Evolutionary conservation across 1,284 basidiomycete species (phyloP), one percentile per base, ranked within the genome.

Genomic region (Pseudozyma thailandica): DNA sequence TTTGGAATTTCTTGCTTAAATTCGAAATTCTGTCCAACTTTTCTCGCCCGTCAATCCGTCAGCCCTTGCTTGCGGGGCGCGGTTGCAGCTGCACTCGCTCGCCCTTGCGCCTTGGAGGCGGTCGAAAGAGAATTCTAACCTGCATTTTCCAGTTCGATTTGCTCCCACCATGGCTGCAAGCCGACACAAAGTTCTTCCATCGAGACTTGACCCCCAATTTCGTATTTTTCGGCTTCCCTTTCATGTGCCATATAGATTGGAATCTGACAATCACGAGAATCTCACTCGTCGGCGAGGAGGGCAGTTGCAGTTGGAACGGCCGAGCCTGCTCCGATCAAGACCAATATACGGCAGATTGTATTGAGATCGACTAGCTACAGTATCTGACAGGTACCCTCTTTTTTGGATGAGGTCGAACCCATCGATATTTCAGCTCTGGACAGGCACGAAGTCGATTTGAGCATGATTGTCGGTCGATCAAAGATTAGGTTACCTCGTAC

Each of bases 361-460:
- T n/a, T n/a, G n/a, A n/a, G n/a, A n/a, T n/a, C n/a, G n/a, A n/a
- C n/a, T n/a, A n/a, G n/a, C n/a, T n/a, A n/a, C n/a, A n/a, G n/a
- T 9, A 3, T 25, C 20, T 43, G 53, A 48, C 50, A 52, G 52
- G 48, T 44, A 50, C 58, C 50, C 58, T 50, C 51, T 20, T 43
- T 50, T 61, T 38, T 23, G 23, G n/a, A n/a, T n/a, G n/a, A n/a
- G n/a, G n/a, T n/a, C n/a, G n/a, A n/a, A n/a, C n/a, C n/a, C 33
- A 48, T 37, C n/a, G 9, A 9, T 7, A 38, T 7, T n/a, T 38
- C 37, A 38, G 37, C 37, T 15, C n/a, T 25, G 41, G 25, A 31
- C 30, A 8, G 30, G 30, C 30, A 31, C 9, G 18, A n/a, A 15
- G 13, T 9, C 13, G 15, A 13, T 15, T 18, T 38, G 9, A 18